Percentiles rank a stretch among this genome's conserved stretches.
Conservation (phyloP, 305 asterid species). For the Fraxinus sp. region DNA sequence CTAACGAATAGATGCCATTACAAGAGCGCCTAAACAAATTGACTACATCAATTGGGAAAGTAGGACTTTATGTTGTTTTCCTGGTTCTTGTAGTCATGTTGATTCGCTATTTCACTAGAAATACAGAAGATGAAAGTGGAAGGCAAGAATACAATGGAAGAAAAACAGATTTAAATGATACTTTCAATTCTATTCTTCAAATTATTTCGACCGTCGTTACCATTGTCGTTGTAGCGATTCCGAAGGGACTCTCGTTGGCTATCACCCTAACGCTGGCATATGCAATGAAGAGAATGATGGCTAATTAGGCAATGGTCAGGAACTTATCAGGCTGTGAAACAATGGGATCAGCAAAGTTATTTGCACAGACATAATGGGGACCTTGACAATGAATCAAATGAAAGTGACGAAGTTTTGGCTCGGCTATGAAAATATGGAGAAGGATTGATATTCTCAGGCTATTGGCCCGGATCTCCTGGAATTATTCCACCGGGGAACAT, state of each 20-base stretch:
- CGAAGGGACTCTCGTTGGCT: slow-evolving; percentile 63
- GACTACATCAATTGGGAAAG: slow-evolving; percentile 46
- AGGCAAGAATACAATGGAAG: slow-evolving; percentile 33
- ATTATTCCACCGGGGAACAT: slow-evolving; percentile 37
- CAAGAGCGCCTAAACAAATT: slow-evolving; percentile 44
- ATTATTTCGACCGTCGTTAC: slow-evolving; percentile 49
- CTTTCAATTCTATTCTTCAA: slow-evolving; percentile 43
- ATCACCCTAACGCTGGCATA: slow-evolving; percentile 62
- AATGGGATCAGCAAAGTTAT: slow-evolving; percentile 58
- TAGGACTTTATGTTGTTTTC: slow-evolving; percentile 46
- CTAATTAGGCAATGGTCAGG: slow-evolving; percentile 63
- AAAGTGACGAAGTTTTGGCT: slow-evolving; percentile 42
- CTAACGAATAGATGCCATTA: slow-evolving; percentile 47
- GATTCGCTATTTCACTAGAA: slow-evolving; percentile 53
- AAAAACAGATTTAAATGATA: slow-evolving; percentile 37
- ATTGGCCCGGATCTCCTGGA: slow-evolving; percentile 24
- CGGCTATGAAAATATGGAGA: slow-evolving; percentile 29
- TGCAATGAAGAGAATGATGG: slow-evolving; percentile 65
- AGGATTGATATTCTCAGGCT: slow-evolving; percentile 15
- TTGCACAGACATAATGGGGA: slow-evolving; percentile 59
- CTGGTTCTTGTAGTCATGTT: slow-evolving; percentile 46
- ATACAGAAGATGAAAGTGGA: slow-evolving; percentile 28
- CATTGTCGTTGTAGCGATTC: slow-evolving; percentile 62
- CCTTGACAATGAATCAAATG: slow-evolving; percentile 50
- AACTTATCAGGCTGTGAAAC: slow-evolving; percentile 62